phyloP scores from a whole-genome alignment of 257 asterid genomes.

The Lycium ferocissimum region DNA sequence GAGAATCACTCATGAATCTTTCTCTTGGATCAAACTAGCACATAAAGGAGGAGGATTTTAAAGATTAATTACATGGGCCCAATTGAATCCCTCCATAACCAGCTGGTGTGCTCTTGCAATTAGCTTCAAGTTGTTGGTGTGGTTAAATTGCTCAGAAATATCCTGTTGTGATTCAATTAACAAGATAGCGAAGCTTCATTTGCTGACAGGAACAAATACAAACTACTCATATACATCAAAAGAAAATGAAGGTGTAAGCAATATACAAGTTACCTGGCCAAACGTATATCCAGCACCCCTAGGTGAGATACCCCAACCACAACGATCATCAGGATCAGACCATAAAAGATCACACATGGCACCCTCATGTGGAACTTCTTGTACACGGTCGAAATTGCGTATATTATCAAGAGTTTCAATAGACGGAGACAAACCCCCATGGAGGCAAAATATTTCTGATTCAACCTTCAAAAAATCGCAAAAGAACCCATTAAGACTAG shows the following conservation, averaged over 20 bases:
- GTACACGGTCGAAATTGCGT: slow-evolving; percentile 82
- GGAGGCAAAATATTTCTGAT: slow-evolving; percentile 84
- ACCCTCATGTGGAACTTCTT: slow-evolving; percentile 93
- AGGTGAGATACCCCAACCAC: slow-evolving; percentile 93
- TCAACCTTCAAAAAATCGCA: slow-evolving; percentile 57
- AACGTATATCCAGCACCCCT: slow-evolving; percentile 94
- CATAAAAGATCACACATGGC: slow-evolving; percentile 92
- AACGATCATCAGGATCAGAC: slow-evolving; percentile 92
- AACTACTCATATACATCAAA: background rate
- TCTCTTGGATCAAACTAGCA: slow-evolving; percentile 9
- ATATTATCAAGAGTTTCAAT: slow-evolving; percentile 81
- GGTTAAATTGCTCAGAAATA: slow-evolving; percentile 85
- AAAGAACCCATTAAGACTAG: background rate
- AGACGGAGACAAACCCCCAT: slow-evolving; percentile 85
- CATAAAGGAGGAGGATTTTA: background rate
- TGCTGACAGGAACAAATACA: slow-evolving; percentile 8
- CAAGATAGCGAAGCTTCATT: background rate
- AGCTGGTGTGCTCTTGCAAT: slow-evolving; percentile 94
- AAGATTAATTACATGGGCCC: slow-evolving; percentile 72
- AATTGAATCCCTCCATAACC: slow-evolving; percentile 91
- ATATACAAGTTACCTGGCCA: slow-evolving; percentile 60
- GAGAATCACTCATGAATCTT: background rate
- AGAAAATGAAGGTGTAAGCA: background rate
- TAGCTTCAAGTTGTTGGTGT: slow-evolving; percentile 73
- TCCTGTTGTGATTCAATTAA: slow-evolving; percentile 50